Base-by-base conservation (phyloP, 495 filamentous ascomycete genomes). In the Penicillium antarcticum region DNA sequence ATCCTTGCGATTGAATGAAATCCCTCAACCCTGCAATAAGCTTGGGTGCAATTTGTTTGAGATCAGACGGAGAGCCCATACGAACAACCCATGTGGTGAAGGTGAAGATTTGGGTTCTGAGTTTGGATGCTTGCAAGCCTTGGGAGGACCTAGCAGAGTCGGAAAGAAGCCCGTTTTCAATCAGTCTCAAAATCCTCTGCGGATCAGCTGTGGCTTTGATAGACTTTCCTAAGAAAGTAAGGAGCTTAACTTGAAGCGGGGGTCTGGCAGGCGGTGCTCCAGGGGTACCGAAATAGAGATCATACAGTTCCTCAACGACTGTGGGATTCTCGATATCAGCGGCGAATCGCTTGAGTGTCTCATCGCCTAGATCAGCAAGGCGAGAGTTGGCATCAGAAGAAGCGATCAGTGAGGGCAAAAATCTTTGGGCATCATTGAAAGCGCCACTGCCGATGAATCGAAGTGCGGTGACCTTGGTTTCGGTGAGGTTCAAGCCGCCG, bases 81-180 rank as follows among this genome's bases (percentile, higher is more conserved):
- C 87, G 80, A 6, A 91, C 88, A 17, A 92, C 82, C 85, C 92
- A 96, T 38, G 89, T 90, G 24, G 91, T 86, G 59, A 91, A 95
- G 37, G 83, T 83, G 61, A 97, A 92, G n/a, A 95, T 81, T 21
- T 92, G 89, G 40, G 85, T 83, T 49, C 89, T 80, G 12, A 97
- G 71, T 59, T 88, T 89, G 9, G 81, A 77, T 5, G 79, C 80
- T 63, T 91, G 87, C n/a, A 88, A 68, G 1, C 86, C 86, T 44
- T 80, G 72, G 19, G 78, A 65, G 46, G 77, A 70, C 32, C 73
- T 71, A 48, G 69, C 80, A 59, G 59, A 49, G 18, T 70, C 69
- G 21, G 72, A 70, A 50, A 76, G 60, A 69, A 88, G 66, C 64
- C 86, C 72, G 67, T 83, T 78, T 53, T 86, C 83, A 33, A 96